These are phyloP conservation scores for Trametes cubensis DNA, from an alignment of 768 basidiomycete species.

Conservation along the genomic window DNA sequence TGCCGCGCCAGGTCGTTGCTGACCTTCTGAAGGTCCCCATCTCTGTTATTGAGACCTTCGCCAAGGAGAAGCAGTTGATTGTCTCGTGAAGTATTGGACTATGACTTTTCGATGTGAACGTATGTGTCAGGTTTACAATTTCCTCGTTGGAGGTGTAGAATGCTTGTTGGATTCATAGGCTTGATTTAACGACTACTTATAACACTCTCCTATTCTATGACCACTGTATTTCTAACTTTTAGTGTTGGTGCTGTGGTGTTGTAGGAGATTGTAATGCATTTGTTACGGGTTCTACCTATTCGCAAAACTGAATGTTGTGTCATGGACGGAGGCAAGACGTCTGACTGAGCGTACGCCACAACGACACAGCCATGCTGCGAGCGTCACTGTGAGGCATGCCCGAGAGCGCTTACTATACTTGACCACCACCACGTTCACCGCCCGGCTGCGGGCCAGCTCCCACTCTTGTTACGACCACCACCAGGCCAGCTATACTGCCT, in stretches of 20 bases:
- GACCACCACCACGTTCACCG: conserved; percentile 23
- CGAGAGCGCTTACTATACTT: background rate
- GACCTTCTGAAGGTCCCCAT: conserved; percentile 30
- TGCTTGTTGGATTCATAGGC: no score
- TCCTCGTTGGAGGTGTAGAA: no score
- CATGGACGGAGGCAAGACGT: background rate
- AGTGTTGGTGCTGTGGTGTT: background rate
- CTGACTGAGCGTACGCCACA: background rate
- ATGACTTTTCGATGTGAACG: no score
- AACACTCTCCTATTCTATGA: background rate
- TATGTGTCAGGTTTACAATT: no score
- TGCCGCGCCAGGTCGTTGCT: conserved; percentile 29
- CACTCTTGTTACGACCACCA: conserved; percentile 9
- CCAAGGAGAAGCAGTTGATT: conserved; percentile 30
- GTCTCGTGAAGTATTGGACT: conserved; percentile 17
- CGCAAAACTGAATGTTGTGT: no score
- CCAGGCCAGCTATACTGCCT: background rate
- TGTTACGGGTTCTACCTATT: no score
- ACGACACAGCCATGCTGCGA: conserved; percentile 1
- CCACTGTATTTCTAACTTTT: background rate
- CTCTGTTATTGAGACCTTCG: conserved; percentile 21
- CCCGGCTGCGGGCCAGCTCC: conserved; percentile 19
- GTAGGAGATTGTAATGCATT: no score
- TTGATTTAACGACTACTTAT: no score
- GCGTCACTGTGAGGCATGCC: background rate